Percentiles rank a stretch among this genome's conserved stretches.
phyloP scores from a whole-genome alignment of 139 green algal genomes.

The Ulvella scutata region DNA sequence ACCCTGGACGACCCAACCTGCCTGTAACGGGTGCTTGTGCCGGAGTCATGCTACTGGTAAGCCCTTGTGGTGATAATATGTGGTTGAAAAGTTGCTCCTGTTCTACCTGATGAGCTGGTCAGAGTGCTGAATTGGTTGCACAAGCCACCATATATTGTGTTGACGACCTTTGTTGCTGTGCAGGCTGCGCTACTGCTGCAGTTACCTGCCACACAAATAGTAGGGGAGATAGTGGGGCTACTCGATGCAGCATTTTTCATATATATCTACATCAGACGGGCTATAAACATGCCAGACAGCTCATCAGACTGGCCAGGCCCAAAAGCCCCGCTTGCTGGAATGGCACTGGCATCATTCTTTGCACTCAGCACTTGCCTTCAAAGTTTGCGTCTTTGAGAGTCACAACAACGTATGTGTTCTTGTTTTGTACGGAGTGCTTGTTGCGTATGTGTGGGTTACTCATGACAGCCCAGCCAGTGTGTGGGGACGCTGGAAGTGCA shows the following conservation, averaged over 20 bases:
- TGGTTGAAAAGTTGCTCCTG: background rate
- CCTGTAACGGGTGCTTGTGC: background rate
- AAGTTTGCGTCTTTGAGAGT: too few species aligned
- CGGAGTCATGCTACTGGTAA: background rate
- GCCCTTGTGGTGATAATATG: background rate
- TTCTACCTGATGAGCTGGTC: background rate
- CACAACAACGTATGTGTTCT: too few species aligned
- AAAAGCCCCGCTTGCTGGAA: slow-evolving; percentile 32
- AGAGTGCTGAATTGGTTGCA: background rate
- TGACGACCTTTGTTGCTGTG: background rate
- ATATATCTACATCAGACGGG: background rate
- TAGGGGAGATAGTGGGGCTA: background rate
- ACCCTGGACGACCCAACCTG: background rate
- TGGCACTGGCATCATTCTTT: slow-evolving; percentile 45
- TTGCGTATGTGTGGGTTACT: too few species aligned
- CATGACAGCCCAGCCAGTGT: too few species aligned
- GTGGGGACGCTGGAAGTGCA: too few species aligned
- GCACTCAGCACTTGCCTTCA: slow-evolving; percentile 30
- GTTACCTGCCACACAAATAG: background rate
- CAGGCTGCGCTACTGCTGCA: background rate
- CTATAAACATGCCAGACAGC: background rate
- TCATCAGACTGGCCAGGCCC: slow-evolving; percentile 38
- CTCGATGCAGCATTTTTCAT: background rate
- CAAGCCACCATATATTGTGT: background rate
- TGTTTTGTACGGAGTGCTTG: too few species aligned